Base-by-base conservation (phyloP, 371 early-diverging fungal genomes). In the Mucor saturninus region DNA sequence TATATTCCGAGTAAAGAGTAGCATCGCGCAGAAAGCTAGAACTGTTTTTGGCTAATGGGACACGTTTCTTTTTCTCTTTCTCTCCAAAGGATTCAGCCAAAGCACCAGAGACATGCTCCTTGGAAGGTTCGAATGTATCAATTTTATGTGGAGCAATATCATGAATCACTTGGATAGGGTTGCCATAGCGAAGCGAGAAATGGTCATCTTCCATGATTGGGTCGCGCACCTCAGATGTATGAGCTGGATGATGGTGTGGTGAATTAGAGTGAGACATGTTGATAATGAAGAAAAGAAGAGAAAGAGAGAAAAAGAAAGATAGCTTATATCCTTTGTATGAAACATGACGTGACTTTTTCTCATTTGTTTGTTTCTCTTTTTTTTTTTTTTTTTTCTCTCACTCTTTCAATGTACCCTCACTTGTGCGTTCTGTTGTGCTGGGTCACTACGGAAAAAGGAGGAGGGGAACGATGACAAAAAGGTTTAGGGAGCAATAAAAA, bases 91-190 rank as follows among this genome's bases (percentile, higher is more conserved):
- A 32, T 28, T 55, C 53, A 14, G 59, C 61, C 15, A 72, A 43
- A 11, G 62, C 11, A 1, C 58, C 55, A 9, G 73, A 58, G 2
- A 68, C 43, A 55, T 72, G 66, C 2, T 66, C 43, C 40, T 73
- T 64, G 13, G 65, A 69, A 8, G 79, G 79, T 26, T 64, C 70
- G 45, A 78, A 73, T 10, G 56, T 56, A 29, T 66, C 68, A 5
- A 62, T 5, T 37, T 57, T 31, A 31, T 65, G 75, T 38, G 50
- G 58, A 35, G 71, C 61, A 13, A 58, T 53, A 35, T 78, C 67
- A 50, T 75, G 79, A 13, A 78, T 75, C 5, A 65, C 69, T 49
- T 78, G 59, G 46, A 78, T 78, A 11, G 79, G 79, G 43, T 78
- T 78, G 29, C 68, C 75, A 39, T 57, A 78, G 6, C 70, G 59